Base-by-base conservation (phyloP, 257 asterid species). In the Solanum neorickii region DNA sequence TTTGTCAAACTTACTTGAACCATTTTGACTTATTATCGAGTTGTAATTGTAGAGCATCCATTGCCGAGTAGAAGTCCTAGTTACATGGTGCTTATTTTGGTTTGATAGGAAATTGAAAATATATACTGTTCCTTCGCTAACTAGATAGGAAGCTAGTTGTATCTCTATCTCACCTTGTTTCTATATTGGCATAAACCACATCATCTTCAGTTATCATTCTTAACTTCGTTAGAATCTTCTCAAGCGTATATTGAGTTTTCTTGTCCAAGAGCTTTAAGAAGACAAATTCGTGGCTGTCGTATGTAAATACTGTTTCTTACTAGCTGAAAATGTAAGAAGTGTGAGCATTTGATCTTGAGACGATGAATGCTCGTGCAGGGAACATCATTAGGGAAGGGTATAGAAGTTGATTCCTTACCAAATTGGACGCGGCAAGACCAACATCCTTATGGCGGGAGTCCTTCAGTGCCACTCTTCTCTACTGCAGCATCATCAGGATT, bases 401-500 rank as follows among this genome's bases (percentile, higher is more conserved):
- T 77, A 91, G 93, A 88, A 90, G 84, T 88, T 70, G 90, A 88
- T 90, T 62, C 93, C 72, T 88, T 92, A 3, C 90, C 93, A 83
- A 92, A 91, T 60, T 91, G 93, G 95, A 85, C 91, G 41, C 85
- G 90, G 93, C 88, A 87, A 44, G 87, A 89, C 42, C 89, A 83
- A 5, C 87, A 87, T 86, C 87, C 78, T 82, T 83, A 87, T 33
- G 62, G 87, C n/a, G 92, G 90, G 88, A 88, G 88, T 87, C 88
- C 90, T 73, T 92, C 91, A 41, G 88, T 87, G 83, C 88, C 92
- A 31, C 90, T 92, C 92, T 93, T 94, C 90, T 92, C 95, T 89
- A 91, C 94, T 92, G 99, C 99, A 96, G 99, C 99, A 96, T 96
- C 98, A 96, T 96, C 98, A 95, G 98, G 99, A 96, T 96, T 96